Evolutionary conservation across 768 basidiomycete species (phyloP).

Genomic region (Lanmaoa rubissima): DNA sequence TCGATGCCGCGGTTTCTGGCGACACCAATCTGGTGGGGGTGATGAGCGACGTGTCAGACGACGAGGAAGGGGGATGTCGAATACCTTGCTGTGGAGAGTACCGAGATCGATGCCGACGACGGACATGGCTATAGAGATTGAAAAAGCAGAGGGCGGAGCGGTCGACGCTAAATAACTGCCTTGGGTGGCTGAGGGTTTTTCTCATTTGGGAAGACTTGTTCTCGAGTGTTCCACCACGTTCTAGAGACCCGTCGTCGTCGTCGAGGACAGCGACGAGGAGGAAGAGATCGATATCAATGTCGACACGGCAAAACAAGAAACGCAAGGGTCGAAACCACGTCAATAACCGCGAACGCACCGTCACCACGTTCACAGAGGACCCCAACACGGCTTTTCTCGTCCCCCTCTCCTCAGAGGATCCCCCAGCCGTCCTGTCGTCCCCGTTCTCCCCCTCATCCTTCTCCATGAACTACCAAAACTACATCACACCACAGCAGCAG

Average conservation of each 20-base stretch:
- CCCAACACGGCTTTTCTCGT: constrained; percentile 53
- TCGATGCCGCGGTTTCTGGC: constrained; percentile 96
- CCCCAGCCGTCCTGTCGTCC: constrained; percentile 38
- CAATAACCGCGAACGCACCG: constrained; percentile 63
- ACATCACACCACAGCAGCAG: constrained; percentile 31
- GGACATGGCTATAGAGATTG: constrained; percentile 50
- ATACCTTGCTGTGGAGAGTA: constrained; percentile 82
- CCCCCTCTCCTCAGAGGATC: constrained; percentile 52
- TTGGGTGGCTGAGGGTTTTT: constrained; percentile 20
- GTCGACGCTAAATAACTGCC: not conserved
- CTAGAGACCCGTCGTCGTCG: constrained; percentile 7
- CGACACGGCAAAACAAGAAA: constrained; percentile 64
- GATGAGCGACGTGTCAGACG: not conserved
- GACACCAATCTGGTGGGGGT: constrained; percentile 73
- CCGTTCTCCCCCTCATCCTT: constrained; percentile 40
- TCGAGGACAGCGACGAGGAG: not conserved
- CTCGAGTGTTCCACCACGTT: constrained; percentile 28
- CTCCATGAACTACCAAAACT: constrained; percentile 37
- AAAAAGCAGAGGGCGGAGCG: too few species aligned
- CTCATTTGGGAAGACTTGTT: constrained; percentile 25
- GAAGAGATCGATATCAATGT: constrained; percentile 33
- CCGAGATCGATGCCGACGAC: constrained; percentile 97
- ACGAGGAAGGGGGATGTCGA: constrained; percentile 4
- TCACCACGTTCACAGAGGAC: constrained; percentile 62
- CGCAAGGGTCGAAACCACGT: constrained; percentile 53